A percentile compares a stretch with the other conserved stretches of the same genome.
phyloP scores from a whole-genome alignment of 2,329 filamentous ascomycete species.

The Colletotrichum sojae region DNA sequence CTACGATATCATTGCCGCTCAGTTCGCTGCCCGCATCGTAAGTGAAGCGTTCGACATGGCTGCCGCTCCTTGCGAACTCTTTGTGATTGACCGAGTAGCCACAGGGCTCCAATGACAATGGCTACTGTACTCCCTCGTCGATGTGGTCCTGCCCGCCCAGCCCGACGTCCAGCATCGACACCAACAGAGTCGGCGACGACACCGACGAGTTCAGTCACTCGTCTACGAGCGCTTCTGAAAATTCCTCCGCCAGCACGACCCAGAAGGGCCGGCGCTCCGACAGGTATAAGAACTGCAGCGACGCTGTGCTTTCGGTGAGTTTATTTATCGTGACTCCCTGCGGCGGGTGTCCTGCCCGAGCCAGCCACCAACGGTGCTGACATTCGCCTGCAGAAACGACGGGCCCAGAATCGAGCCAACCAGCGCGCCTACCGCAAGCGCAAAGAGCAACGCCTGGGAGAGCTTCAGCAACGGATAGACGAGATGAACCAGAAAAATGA shows the following conservation, averaged over 20 bases:
- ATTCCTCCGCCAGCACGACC: neutral
- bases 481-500: conserved; percentile 39
- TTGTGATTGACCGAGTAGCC: neutral
- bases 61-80: neutral
- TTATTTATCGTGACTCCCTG: neutral
- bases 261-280: conserved; percentile 34
- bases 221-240: conserved; percentile 19
- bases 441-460: conserved; percentile 35
- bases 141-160: conserved; percentile 36
- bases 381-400: conserved; percentile 26
- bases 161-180: conserved; percentile 35
- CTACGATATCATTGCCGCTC: conserved; percentile 37
- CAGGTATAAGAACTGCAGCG: conserved; percentile 42
- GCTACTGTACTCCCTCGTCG: conserved; percentile 34
- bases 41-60: neutral
- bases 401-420: conserved; percentile 38
- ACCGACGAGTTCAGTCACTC: conserved; percentile 30
- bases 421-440: conserved; percentile 39
- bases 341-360: neutral
- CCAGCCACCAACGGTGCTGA: conserved; percentile 7
- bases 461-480: conserved; percentile 37
- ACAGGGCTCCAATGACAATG: conserved; percentile 27
- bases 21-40: conserved; percentile 37
- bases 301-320: conserved; percentile 38
- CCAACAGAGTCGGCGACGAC: conserved; percentile 29